These are phyloP conservation scores for Cercophora samala DNA, from an alignment of 495 filamentous ascomycete species.

Conservation along the genomic window DNA sequence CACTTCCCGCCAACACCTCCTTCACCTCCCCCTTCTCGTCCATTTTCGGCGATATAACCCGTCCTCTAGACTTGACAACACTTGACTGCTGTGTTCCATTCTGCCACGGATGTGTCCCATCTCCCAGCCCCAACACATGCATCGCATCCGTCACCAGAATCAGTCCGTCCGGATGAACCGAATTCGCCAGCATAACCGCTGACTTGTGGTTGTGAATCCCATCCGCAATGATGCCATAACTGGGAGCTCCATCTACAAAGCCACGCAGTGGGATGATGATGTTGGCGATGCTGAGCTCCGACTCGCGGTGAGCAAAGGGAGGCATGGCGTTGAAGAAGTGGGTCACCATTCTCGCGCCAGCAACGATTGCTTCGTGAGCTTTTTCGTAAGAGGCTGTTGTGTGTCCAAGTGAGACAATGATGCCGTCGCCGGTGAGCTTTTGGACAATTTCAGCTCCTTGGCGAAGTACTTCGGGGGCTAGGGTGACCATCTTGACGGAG, in stretches of 20 bases:
- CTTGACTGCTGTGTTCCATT: conserved; percentile 60
- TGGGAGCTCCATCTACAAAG: conserved; percentile 39
- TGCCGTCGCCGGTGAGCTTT: conserved; percentile 54
- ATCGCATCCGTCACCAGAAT: conserved; percentile 69
- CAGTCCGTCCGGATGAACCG: conserved; percentile 58
- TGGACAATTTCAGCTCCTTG: conserved; percentile 60
- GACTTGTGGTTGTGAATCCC: conserved; percentile 66
- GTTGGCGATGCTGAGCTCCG: conserved; percentile 25
- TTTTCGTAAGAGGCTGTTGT: conserved; percentile 75
- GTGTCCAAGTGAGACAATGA: conserved; percentile 76
- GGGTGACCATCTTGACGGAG: conserved; percentile 70
- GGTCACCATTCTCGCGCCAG: conserved; percentile 78
- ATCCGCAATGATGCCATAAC: conserved; percentile 64
- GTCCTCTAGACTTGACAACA: conserved; percentile 48
- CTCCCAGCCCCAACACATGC: conserved; percentile 64
- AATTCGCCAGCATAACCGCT: conserved; percentile 59
- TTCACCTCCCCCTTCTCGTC: conserved; percentile 57
- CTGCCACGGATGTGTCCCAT: conserved; percentile 75
- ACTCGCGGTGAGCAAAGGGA: conserved; percentile 79
- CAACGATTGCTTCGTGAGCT: conserved; percentile 59
- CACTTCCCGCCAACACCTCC: conserved; percentile 70
- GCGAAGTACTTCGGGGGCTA: conserved; percentile 69
- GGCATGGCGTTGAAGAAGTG: conserved; percentile 91
- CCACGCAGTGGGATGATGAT: neutral
- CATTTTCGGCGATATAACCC: conserved; percentile 37